Evolutionary conservation across 345 rosid species (phyloP), one percentile per base, ranked within the genome.

Genomic region (Cardamine chenopodiifolia): DNA sequence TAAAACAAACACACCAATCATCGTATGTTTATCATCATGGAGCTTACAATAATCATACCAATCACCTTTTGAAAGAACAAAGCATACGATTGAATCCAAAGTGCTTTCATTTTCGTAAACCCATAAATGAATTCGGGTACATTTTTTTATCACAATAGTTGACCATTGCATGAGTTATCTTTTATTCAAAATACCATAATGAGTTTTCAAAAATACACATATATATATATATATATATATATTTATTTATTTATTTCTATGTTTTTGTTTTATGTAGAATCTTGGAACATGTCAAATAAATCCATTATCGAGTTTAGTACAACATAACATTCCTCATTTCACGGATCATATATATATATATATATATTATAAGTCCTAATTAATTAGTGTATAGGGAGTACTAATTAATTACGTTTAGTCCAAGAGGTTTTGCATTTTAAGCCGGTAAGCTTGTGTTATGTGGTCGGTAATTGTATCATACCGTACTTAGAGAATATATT

Each of bases 401-500:
- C 19, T 54, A 55, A 9, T 23, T 34, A 58, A 57, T 57, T 35
- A 49, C 28, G 60, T 29, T 23, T 52, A 20, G 26, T 52, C 53
- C 55, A 68, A 28, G 3, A 67, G 20, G 10, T 29, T 49, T 10
- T 35, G 50, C 26, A 7, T 45, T 13, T 14, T 66, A 74, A 42
- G 40, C 64, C n/a, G 18, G 12, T 42, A 61, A 61, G 58, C 65
- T 62, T 53, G 19, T 62, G 28, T 62, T 68, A 67, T 18, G 70
- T 68, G 74, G 32, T 29, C 48, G 49, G 12, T 53, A 42, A 68
- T 53, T 48, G 79, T 75, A 68, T 74, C 12, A 31, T 60, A 50
- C 79, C 74, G 74, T 75, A 75, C 74, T 42, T 52, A 40, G 62
- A 52, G 44, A 52, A 50, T 68, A 49, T 20, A 52, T 50, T 20